Conservation (phyloP, 2,329 filamentous ascomycete genomes). For the Juglanconis oblonga region DNA sequence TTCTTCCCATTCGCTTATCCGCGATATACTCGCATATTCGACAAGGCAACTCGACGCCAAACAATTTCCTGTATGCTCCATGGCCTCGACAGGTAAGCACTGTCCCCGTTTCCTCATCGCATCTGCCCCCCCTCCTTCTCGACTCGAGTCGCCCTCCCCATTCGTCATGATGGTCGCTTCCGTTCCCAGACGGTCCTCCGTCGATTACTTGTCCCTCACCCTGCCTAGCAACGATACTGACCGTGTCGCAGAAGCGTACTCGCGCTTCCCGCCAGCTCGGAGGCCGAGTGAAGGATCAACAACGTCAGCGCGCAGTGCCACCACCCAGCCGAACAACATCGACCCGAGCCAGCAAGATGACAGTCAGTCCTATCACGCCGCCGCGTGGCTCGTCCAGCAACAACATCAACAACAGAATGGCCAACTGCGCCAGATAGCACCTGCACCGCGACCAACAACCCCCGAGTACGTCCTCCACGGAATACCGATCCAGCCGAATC, state of each 20-base stretch:
- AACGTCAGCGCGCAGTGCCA: constrained; percentile 53
- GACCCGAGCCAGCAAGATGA: constrained; percentile 47
- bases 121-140: neutral
- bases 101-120: neutral
- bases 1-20: constrained; percentile 3
- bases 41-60: neutral
- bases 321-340: constrained; percentile 46
- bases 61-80: constrained; percentile 4
- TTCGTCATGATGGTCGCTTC: neutral
- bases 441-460: constrained; percentile 44
- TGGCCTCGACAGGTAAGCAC: constrained; percentile 18
- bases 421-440: constrained; percentile 42
- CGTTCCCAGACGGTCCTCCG: neutral
- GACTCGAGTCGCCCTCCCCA: neutral
- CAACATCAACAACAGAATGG: constrained; percentile 34
- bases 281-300: constrained; percentile 30
- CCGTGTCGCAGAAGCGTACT: constrained; percentile 15
- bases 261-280: constrained; percentile 15
- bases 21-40: neutral
- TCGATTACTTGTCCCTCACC: neutral
- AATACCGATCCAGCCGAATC: constrained; percentile 46
- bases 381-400: constrained; percentile 45
- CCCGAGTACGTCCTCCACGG: constrained; percentile 56
- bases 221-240: neutral
- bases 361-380: constrained; percentile 38